Percentiles rank a stretch among this genome's conserved stretches.
Conservation (phyloP, 208 protist genomes). For the Entamoeba histolytica region DNA sequence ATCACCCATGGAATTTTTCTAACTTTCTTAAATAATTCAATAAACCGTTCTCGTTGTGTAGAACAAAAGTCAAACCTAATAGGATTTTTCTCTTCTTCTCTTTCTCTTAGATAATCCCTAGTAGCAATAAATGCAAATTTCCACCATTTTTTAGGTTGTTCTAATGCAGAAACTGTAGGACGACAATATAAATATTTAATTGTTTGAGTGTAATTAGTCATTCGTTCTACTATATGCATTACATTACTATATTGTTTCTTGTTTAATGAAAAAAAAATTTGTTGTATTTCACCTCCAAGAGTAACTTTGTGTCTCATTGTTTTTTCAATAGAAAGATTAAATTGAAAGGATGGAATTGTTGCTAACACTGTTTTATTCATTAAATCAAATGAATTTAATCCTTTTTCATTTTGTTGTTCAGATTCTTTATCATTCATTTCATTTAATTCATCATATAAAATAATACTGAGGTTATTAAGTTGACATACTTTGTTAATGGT, state of each 20-base stretch:
- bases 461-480: not conserved
- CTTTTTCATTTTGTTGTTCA: not conserved
- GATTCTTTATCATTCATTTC: not conserved
- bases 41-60: not conserved
- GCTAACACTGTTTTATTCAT: not conserved
- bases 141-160: not conserved
- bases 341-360: not conserved
- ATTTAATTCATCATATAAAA: not conserved
- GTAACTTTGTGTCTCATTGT: not conserved
- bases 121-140: not conserved
- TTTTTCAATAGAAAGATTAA: not conserved
- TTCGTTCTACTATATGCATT: not conserved
- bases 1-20: not conserved
- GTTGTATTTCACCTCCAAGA: not conserved
- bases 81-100: not conserved
- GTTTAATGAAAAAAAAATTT: not conserved
- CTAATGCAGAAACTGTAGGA: not conserved
- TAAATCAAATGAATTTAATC: not conserved
- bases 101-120: not conserved
- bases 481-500: not conserved
- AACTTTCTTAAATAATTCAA: not conserved
- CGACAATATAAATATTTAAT: not conserved
- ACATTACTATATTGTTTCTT: not conserved
- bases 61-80: not conserved
- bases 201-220: not conserved